phyloP scores from a whole-genome alignment of 495 filamentous ascomycete genomes.

The Sabuloglossum arenarium region DNA sequence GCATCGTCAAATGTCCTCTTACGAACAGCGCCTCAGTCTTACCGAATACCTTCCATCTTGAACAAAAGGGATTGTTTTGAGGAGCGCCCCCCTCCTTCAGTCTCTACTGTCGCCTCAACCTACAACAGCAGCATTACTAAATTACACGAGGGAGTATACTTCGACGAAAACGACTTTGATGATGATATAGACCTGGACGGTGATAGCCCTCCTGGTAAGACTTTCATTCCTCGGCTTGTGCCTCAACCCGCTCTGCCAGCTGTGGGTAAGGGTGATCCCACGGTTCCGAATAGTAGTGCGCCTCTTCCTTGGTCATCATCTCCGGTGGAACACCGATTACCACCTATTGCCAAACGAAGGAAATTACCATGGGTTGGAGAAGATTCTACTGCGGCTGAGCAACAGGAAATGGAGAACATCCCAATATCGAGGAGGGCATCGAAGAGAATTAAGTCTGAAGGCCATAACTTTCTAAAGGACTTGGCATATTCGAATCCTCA shows the following conservation, averaged over 20 bases:
- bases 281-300: slow-evolving; percentile 5
- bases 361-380: not conserved
- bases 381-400: not conserved
- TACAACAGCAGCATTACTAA: not conserved
- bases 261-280: slow-evolving; percentile 6
- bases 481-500: slow-evolving; percentile 8
- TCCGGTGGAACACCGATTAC: slow-evolving; percentile 9
- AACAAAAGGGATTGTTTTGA: not conserved
- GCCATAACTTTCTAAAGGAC: slow-evolving; percentile 3
- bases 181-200: slow-evolving; percentile 44
- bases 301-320: slow-evolving; percentile 17
- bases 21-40: not conserved
- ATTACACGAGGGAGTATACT: slow-evolving; percentile 22
- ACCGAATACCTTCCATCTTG: not conserved
- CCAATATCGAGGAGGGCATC: not conserved
- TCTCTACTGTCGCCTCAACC: not conserved
- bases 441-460: slow-evolving; percentile 9
- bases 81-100: not conserved
- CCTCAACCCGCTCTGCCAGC: slow-evolving; percentile 11
- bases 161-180: slow-evolving; percentile 46
- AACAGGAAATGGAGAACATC: not conserved
- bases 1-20: not conserved
- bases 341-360: not conserved
- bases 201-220: slow-evolving; percentile 20
- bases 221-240: slow-evolving; percentile 18